Percentiles rank a stretch among this genome's conserved stretches.
phyloP scores from a whole-genome alignment of 441 rosid genomes.

The Geranium incanum region DNA sequence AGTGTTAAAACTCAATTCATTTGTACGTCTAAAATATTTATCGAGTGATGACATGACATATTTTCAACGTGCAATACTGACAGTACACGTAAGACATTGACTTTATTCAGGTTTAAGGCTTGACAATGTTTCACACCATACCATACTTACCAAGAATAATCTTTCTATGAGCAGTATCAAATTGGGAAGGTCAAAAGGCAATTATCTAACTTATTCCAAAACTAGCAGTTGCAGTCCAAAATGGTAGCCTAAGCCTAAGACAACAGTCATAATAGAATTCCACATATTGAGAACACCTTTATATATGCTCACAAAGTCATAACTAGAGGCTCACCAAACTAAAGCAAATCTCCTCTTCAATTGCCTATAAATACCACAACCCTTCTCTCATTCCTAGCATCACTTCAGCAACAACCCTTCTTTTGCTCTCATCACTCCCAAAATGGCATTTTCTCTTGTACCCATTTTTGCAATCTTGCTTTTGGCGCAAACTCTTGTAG shows the following conservation, averaged over 20 bases:
- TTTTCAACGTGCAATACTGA: too few relatives aligned
- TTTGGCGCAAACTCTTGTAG: constrained; percentile 24
- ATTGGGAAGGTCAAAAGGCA: background rate
- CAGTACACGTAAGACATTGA: too few relatives aligned
- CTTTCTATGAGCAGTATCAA: background rate
- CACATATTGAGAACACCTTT: background rate
- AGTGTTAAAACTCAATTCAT: too few relatives aligned
- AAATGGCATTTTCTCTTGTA: constrained; percentile 36
- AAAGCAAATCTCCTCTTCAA: background rate
- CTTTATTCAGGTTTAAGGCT: too few relatives aligned
- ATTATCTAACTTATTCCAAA: background rate
- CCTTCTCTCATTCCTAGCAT: constrained; percentile 20
- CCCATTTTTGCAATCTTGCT: constrained; percentile 26
- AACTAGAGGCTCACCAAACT: background rate
- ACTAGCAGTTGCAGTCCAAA: background rate
- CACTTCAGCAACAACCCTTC: constrained; percentile 18
- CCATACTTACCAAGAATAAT: background rate
- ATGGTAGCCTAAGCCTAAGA: background rate
- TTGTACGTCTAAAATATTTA: too few relatives aligned
- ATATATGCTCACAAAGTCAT: background rate
- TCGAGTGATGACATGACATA: too few relatives aligned
- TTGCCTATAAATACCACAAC: constrained; percentile 12
- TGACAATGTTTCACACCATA: too few relatives aligned
- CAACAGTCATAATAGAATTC: background rate
- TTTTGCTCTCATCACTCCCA: constrained; percentile 15